phyloP scores from a whole-genome alignment of 805 yeast genomes.

The Candida methanosorbosa region DNA sequence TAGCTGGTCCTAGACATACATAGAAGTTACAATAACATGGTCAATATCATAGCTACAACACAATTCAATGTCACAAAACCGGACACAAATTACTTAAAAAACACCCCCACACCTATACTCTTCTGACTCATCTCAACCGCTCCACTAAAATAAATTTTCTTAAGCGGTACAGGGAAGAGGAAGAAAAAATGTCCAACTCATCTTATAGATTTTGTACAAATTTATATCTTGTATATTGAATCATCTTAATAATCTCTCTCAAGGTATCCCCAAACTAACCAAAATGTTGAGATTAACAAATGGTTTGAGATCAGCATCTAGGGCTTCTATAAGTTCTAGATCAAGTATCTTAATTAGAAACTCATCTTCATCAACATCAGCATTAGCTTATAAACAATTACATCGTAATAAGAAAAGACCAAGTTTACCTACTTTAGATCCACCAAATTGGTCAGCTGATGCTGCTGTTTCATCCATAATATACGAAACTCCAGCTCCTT shows the following conservation, averaged over 20 bases:
- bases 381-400: slow-evolving; percentile 86
- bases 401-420: slow-evolving; percentile 85
- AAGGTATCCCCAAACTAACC: neutral
- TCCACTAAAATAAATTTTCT: too few species aligned
- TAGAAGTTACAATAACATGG: too few species aligned
- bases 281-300: slow-evolving; percentile 10
- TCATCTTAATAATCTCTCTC: neutral
- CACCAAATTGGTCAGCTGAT: slow-evolving; percentile 93
- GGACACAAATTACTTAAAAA: neutral
- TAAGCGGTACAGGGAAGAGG: neutral
- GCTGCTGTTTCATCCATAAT: slow-evolving; percentile 93
- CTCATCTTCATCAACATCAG: slow-evolving; percentile 73
- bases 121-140: too few species aligned
- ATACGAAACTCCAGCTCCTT: slow-evolving; percentile 77
- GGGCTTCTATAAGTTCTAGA: slow-evolving; percentile 4
- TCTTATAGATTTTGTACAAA: neutral
- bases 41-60: too few species aligned
- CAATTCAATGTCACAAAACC: too few species aligned
- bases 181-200: neutral
- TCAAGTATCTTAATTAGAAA: slow-evolving; percentile 12
- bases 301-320: slow-evolving; percentile 4
- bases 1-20: too few species aligned
- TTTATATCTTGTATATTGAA: neutral
- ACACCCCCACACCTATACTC: neutral
- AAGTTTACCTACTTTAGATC: slow-evolving; percentile 83